Percentiles rank a stretch among this genome's conserved stretches.
phyloP scores from a whole-genome alignment of 805 yeast genomes.

The Torulaspora maleeae region DNA sequence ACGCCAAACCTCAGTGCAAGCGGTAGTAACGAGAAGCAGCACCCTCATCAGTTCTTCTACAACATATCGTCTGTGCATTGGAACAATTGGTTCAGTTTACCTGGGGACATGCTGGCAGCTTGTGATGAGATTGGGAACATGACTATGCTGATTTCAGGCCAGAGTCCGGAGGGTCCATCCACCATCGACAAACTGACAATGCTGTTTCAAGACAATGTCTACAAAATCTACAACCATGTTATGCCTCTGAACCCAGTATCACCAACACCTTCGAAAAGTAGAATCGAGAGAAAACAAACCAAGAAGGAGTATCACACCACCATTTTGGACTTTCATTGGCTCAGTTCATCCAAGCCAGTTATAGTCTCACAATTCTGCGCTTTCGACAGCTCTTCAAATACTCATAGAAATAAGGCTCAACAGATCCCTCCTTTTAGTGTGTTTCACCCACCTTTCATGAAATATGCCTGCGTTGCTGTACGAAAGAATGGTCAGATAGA shows the following conservation, averaged over 20 bases:
- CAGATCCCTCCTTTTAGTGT: constrained; percentile 35
- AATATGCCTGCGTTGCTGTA: constrained; percentile 35
- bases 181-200: constrained; percentile 34
- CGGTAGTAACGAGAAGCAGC: constrained; percentile 13
- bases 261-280: constrained; percentile 27
- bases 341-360: constrained; percentile 38
- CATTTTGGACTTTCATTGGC: constrained; percentile 42
- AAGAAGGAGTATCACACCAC: constrained; percentile 35
- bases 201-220: constrained; percentile 40
- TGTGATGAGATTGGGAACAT: constrained; percentile 68
- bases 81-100: constrained; percentile 49
- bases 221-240: constrained; percentile 30
- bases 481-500: constrained; percentile 36
- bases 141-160: constrained; percentile 52
- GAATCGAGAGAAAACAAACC: constrained; percentile 39
- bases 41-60: constrained; percentile 32
- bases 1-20: constrained; percentile 15
- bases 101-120: constrained; percentile 77
- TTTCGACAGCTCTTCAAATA: constrained; percentile 26
- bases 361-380: constrained; percentile 33
- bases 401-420: constrained; percentile 32
- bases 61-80: constrained; percentile 52
- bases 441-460: constrained; percentile 37
- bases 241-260: constrained; percentile 22
- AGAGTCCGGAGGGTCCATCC: constrained; percentile 36